A percentile compares a stretch with the other conserved stretches of the same genome.
Evolutionary conservation across 345 rosid genomes (phyloP).

Genomic region (Toxicodendron radicans): DNA sequence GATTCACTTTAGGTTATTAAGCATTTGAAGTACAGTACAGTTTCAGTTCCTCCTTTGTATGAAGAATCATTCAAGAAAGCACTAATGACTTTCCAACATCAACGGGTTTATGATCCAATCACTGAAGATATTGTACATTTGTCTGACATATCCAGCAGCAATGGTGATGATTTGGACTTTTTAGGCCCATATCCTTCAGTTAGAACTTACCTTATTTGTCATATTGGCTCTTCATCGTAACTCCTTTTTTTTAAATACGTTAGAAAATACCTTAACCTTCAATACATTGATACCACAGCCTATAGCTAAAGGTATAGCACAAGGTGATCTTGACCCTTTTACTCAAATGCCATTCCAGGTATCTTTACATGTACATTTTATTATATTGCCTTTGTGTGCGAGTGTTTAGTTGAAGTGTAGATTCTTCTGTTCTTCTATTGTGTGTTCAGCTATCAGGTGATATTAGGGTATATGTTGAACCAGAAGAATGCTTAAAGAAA

Average conservation of each 20-base stretch:
- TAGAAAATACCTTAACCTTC: slow-evolving; percentile 46
- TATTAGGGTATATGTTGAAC: not conserved
- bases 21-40: slow-evolving; percentile 77
- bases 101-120: slow-evolving; percentile 79
- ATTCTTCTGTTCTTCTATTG: not conserved
- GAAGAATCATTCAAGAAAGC: slow-evolving; percentile 91
- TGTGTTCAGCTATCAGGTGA: not conserved
- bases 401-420: not conserved
- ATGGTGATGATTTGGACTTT: slow-evolving; percentile 61
- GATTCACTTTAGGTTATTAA: slow-evolving; percentile 66
- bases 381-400: not conserved
- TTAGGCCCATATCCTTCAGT: slow-evolving; percentile 95
- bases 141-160: slow-evolving; percentile 40
- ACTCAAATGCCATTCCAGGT: slow-evolving; percentile 83
- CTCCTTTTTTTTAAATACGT: slow-evolving; percentile 12
- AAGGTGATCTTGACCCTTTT: slow-evolving; percentile 90
- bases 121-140: slow-evolving; percentile 59
- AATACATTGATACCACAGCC: slow-evolving; percentile 62
- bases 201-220: slow-evolving; percentile 15
- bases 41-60: slow-evolving; percentile 75
- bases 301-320: slow-evolving; percentile 83
- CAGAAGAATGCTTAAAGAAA: not conserved
- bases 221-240: not conserved
- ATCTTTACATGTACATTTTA: slow-evolving; percentile 9
- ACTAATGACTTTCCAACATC: slow-evolving; percentile 83